Base-by-base conservation (phyloP, 176 grass and related monocot species). In the Phoenix dactylifera region DNA sequence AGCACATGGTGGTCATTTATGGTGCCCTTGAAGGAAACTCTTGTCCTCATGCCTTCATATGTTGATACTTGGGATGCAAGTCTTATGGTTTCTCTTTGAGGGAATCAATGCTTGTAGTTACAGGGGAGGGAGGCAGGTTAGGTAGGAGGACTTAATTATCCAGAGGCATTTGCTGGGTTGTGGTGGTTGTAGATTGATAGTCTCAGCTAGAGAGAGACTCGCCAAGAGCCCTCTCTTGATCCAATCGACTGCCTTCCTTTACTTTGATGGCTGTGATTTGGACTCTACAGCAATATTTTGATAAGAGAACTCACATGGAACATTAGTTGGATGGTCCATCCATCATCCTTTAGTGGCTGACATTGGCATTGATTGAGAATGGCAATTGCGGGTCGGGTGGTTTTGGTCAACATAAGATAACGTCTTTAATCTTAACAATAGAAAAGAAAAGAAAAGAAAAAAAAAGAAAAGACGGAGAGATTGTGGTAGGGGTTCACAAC, bases 341-440 rank as follows among this genome's bases (percentile, higher is more conserved):
- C 65, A 44, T 69, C 51, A 77, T 54, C 60, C 88, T 93, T 93
- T 87, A 93, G 83, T 91, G 61, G 88, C 86, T 91, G 79, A 80
- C 73, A 77, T 65, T 55, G 60, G 64, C 75, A 80, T 83, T 80
- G 72, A 61, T 76, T 86, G 63, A 76, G 64, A 25, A 32, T 1
- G 68, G 68, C 26, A 50, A 24, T 66, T 23, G 73, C 78, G 65
- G 59, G 59, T 81, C 77, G 57, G 70, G 66, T 78, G 65, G 67
- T 69, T 79, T 74, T 50, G 17, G 53, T 32, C 44, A 44, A 3
- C 35, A 44, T 44, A 44, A 12, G 35, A 44, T 44, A 44, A 44
- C 9, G 35, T 44, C 35, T 9, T 12, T 30, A 30, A 30, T 16
- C 63, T 49, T 49, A 57, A 54, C 20, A 30, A 44, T 44, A 12